Conservation (phyloP, 768 basidiomycete genomes). For the Agrocybe chaxingu region DNA sequence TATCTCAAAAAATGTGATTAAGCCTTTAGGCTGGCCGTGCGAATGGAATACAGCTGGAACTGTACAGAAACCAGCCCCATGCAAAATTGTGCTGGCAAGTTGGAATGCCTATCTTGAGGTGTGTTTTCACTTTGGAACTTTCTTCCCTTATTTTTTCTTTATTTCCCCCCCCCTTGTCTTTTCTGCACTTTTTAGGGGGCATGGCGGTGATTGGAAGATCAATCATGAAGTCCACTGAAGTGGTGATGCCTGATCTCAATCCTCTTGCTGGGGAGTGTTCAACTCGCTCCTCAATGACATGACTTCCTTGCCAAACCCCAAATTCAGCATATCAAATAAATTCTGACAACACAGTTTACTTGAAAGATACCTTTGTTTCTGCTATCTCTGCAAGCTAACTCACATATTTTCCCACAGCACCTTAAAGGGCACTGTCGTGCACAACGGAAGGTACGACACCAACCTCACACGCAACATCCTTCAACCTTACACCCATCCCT, state of each 20-base stretch:
- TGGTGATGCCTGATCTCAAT: no score
- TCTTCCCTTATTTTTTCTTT: conserved; percentile 4
- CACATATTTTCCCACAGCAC: conserved; percentile 9
- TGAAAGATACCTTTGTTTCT: neutral
- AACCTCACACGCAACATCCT: neutral
- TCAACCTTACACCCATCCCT: neutral
- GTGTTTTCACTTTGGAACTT: neutral
- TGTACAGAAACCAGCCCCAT: conserved; percentile 13
- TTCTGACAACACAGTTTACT: no score
- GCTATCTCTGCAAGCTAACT: neutral
- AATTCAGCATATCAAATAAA: no score
- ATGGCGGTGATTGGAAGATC: no score
- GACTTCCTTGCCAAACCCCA: no score
- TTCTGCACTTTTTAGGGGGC: neutral
- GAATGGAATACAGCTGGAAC: conserved; percentile 20
- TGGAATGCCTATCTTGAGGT: conserved; percentile 29
- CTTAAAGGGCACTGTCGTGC: conserved; percentile 12
- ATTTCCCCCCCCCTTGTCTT: neutral
- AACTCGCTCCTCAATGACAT: no score
- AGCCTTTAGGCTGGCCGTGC: conserved; percentile 19
- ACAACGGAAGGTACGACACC: conserved; percentile 3
- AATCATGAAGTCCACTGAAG: no score
- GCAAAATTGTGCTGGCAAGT: conserved; percentile 19
- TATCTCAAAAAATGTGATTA: conserved; percentile 22
- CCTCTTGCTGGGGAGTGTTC: no score